Base-by-base conservation (phyloP, 495 filamentous ascomycete species). In the Daldinia decipiens region DNA sequence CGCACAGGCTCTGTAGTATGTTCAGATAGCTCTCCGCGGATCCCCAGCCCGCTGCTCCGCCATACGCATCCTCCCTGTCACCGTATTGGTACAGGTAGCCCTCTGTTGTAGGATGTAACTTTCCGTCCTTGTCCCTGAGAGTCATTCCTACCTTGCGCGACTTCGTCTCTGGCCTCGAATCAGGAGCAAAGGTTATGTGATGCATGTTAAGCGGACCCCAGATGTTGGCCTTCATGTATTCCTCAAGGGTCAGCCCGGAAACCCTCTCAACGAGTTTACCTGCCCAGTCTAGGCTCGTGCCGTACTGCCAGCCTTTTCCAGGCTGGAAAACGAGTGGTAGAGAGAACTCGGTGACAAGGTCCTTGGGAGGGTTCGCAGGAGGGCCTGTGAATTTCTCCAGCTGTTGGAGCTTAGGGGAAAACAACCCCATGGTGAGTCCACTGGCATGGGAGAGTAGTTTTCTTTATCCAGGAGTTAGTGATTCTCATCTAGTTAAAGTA, bases 241-340 rank as follows among this genome's bases (percentile, higher is more conserved):
- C 62, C 11, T 81, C 79, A 0, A 82, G 68, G 1, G 45, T 24
- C 3, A 40, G 5, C 5, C 77, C 77, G 0, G 74, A 64, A 2
- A 80, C 2, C 2, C 54, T 58, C 40, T 79, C 78, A 15, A 82
- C 54, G 4, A 82, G 34, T 26, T 68, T 45, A 0, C 80, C 81
- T 0, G 67, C 75, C 77, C 73, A 81, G 67, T 80, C 79, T 1
- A 75, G 36, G 0, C 74, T 70, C 11, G 51, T 39, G 12, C 80
- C 76, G 47, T 81, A 82, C 0, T 29, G 45, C 79, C 78, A 82
- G 0, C 65, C 60, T 3, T 65, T 60, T 8, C 80, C 80, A 4
- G 79, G 79, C 45, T 80, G 74, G 43, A 77, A 79, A 5, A 76
- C 17, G 0, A 83, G 69, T 5, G 80, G 81, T 26, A 67, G 72